Base-by-base conservation (phyloP, 768 basidiomycete species). In the Hericium erinaceus region DNA sequence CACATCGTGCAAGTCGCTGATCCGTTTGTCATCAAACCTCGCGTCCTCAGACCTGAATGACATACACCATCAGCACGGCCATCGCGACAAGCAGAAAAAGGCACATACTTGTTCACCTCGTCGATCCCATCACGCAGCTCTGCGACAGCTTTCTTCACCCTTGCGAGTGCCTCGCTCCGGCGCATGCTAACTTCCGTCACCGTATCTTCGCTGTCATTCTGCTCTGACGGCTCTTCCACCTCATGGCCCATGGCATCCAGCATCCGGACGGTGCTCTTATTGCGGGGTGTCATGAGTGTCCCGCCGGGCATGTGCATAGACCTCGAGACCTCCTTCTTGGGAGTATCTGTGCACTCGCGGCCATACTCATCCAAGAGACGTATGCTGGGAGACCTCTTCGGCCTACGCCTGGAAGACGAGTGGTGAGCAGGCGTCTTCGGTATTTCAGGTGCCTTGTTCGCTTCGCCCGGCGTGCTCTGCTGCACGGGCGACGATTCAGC, bases 301-400 rank as follows among this genome's bases (percentile, higher is more conserved):
- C 59, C 59, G 11, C 48, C 55, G 22, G 58, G 54, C 58, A 58
- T 55, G 33, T 46, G 57, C 46, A 41, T 57, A 37, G 63, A 60
- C 49, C 37, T 56, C 20, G 62, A 65, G 20, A 57, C 57, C 39
- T 72, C 67, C 57, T 55, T 60, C 60, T 50, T 55, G 53, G 48
- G 52, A 64, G 58, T 33, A 62, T 55, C 54, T 15, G 51, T 55
- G 46, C 52, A 48, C n/a, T 44, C 48, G 33, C 52, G 58, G 48
- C 88, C 88, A 66, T 79, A 89, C 8, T 83, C 85, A 69, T 91
- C 87, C 26, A 90, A 71, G n/a, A 89, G 65, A 24, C 85, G 80
- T 39, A 90, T 75, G 52, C 74, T 74, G 6, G 79, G 76, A 0
- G 77, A 74, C 66, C 76, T 81, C 20, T 78, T 75, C 48, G 73